These are phyloP conservation scores for Thraustotheca clavata DNA, from an alignment of 352 stramenopile genomes.

Conservation along the genomic window DNA sequence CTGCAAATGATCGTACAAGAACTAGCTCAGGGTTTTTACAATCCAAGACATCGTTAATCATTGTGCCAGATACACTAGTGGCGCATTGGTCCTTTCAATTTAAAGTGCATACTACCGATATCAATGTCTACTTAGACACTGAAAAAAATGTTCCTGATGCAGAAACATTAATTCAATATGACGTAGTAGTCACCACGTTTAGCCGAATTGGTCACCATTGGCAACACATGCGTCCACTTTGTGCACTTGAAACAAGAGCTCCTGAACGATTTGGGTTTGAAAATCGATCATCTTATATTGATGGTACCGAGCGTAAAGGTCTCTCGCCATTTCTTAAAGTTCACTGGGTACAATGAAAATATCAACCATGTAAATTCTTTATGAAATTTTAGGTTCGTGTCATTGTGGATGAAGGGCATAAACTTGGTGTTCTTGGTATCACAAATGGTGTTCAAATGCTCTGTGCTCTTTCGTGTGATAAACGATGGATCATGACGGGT, in stretches of 20 bases:
- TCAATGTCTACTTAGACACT: slow-evolving; percentile 41
- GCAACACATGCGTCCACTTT: slow-evolving; percentile 49
- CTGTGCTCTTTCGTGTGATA: slow-evolving; percentile 63
- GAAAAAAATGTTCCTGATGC: slow-evolving; percentile 35
- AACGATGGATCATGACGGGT: slow-evolving; percentile 96
- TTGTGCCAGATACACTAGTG: slow-evolving; percentile 63
- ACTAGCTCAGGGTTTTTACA: slow-evolving; percentile 27
- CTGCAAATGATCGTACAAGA: slow-evolving; percentile 26
- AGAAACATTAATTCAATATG: slow-evolving; percentile 40
- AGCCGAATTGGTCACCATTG: slow-evolving; percentile 49
- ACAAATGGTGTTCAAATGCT: slow-evolving; percentile 79
- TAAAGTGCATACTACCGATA: slow-evolving; percentile 33
- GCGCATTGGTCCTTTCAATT: slow-evolving; percentile 78
- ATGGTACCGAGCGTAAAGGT: not conserved
- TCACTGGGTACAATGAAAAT: slow-evolving; percentile 40
- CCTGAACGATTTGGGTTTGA: slow-evolving; percentile 68
- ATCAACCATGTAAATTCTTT: not conserved
- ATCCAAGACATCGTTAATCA: slow-evolving; percentile 50
- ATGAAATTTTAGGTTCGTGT: slow-evolving; percentile 72
- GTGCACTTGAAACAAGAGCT: slow-evolving; percentile 46
- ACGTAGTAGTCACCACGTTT: slow-evolving; percentile 73
- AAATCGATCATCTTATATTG: slow-evolving; percentile 14
- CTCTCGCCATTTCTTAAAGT: slow-evolving; percentile 45
- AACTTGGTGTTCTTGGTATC: slow-evolving; percentile 64
- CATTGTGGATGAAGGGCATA: slow-evolving; percentile 95